A percentile compares a stretch with the other conserved stretches of the same genome.
Evolutionary conservation across 352 stramenopile species (phyloP).

Genomic region (Paralagenidium karlingii): DNA sequence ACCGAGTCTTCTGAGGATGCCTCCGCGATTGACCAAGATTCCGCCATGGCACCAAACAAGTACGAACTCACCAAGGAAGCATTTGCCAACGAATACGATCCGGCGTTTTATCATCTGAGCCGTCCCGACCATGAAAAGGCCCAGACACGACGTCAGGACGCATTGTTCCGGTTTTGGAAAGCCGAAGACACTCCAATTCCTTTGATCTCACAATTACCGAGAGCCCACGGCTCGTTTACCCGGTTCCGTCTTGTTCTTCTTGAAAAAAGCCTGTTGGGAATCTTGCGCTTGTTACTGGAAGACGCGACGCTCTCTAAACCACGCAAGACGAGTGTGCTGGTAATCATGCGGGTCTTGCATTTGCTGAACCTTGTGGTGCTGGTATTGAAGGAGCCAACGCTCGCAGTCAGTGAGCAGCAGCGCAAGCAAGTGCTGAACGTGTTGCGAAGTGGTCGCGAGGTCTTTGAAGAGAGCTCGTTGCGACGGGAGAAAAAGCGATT

Average conservation of each 20-base stretch:
- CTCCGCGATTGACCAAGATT: slow-evolving; percentile 18
- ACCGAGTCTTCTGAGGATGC: no score
- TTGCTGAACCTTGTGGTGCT: slow-evolving; percentile 53
- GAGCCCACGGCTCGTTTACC: slow-evolving; percentile 35
- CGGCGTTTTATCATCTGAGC: slow-evolving; percentile 66
- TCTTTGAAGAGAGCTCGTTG: slow-evolving; percentile 43
- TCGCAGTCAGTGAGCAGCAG: slow-evolving; percentile 32
- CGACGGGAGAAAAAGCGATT: slow-evolving; percentile 52
- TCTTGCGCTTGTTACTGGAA: slow-evolving; percentile 57
- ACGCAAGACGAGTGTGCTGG: slow-evolving; percentile 18
- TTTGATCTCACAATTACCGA: slow-evolving; percentile 40
- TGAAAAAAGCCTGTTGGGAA: slow-evolving; percentile 40
- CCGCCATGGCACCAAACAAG: slow-evolving; percentile 54
- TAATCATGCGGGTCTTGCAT: slow-evolving; percentile 48
- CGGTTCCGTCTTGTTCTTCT: slow-evolving; percentile 41
- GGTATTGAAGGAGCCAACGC: slow-evolving; percentile 29
- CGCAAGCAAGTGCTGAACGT: slow-evolving; percentile 26
- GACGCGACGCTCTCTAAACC: slow-evolving; percentile 17
- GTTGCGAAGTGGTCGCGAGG: slow-evolving; percentile 39
- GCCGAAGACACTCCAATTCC: slow-evolving; percentile 53
- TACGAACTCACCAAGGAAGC: slow-evolving; percentile 63
- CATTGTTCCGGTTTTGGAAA: slow-evolving; percentile 74
- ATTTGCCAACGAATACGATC: slow-evolving; percentile 70
- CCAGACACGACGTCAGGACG: slow-evolving; percentile 63
- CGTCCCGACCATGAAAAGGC: slow-evolving; percentile 66